Evolutionary conservation across 257 asterid species (phyloP).

Genomic region (Capsicum chinense): DNA sequence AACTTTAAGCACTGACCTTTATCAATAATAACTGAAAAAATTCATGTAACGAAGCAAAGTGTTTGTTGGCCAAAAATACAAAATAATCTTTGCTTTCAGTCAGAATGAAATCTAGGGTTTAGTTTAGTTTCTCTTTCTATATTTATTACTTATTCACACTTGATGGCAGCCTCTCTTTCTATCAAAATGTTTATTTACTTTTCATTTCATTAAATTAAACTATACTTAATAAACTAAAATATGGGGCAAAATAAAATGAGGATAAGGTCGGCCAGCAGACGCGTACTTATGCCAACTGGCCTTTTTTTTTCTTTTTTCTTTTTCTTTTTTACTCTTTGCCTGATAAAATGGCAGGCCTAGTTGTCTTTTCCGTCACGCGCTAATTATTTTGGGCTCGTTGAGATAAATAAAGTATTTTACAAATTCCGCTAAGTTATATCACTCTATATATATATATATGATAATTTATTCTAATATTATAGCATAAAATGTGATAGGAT

Average conservation of each 20-base stretch:
- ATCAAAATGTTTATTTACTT: constrained; percentile 9
- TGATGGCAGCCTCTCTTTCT: constrained; percentile 27
- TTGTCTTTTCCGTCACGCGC: constrained; percentile 44
- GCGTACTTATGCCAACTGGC: constrained; percentile 50
- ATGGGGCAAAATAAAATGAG: constrained; percentile 33
- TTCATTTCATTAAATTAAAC: constrained; percentile 28
- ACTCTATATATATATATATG: too few species aligned
- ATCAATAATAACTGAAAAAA: constrained; percentile 30
- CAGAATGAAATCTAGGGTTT: constrained; percentile 49
- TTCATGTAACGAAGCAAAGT: constrained; percentile 15
- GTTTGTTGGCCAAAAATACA: constrained; percentile 36
- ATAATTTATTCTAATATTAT: too few species aligned
- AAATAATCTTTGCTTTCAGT: constrained; percentile 35
- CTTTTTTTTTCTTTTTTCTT: background rate
- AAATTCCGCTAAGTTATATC: too few species aligned
- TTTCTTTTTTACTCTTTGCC: background rate
- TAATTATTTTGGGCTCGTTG: background rate
- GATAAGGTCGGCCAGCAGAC: constrained; percentile 62
- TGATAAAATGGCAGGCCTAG: constrained; percentile 23
- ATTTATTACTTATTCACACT: background rate
- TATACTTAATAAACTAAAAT: constrained; percentile 31
- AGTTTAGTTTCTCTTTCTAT: constrained; percentile 29
- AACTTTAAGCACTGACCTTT: constrained; percentile 37
- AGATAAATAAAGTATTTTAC: too few species aligned
- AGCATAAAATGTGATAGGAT: too few species aligned